phyloP scores from a whole-genome alignment of 352 stramenopile genomes.

The Globisporangium acanthophoron region DNA sequence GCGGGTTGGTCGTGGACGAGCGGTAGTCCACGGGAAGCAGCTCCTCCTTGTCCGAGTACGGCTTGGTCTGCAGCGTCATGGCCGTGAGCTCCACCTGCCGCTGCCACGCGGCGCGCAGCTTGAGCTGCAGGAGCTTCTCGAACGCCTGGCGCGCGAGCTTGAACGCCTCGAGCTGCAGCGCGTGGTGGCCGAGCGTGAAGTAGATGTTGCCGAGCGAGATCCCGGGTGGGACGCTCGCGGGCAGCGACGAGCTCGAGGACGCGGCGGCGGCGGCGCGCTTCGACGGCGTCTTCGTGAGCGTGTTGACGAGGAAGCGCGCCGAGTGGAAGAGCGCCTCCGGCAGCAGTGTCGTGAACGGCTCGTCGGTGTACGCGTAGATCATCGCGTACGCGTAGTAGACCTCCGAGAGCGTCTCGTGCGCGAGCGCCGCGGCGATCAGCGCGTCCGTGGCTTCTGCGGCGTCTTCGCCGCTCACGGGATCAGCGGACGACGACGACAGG shows the following conservation, averaged over 20 bases:
- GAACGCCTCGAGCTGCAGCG: constrained; percentile 87
- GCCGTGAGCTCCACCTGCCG: constrained; percentile 88
- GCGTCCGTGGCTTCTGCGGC: constrained; percentile 10
- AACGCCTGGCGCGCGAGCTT: constrained; percentile 91
- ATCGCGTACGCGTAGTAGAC: constrained; percentile 93
- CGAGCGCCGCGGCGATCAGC: constrained; percentile 28
- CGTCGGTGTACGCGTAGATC: constrained; percentile 91
- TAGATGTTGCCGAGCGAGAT: constrained; percentile 90
- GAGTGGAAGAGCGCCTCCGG: constrained; percentile 92
- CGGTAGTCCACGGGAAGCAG: constrained; percentile 93
- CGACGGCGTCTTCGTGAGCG: constrained; percentile 33
- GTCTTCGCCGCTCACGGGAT: constrained; percentile 21
- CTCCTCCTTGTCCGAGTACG: constrained; percentile 91
- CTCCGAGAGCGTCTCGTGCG: constrained; percentile 80
- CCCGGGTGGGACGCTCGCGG: constrained; percentile 44
- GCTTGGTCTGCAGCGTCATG: constrained; percentile 91
- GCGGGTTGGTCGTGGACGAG: constrained; percentile 89
- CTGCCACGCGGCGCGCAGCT: constrained; percentile 82
- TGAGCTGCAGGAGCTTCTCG: constrained; percentile 90
- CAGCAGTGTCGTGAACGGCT: constrained; percentile 91
- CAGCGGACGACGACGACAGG: constrained; percentile 15
- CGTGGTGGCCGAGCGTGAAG: constrained; percentile 93
- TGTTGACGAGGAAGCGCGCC: constrained; percentile 91
- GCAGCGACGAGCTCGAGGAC: not conserved
- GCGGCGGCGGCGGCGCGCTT: constrained; percentile 7